Conservation (phyloP, 495 filamentous ascomycete species). For the Podospora tetraspora region DNA sequence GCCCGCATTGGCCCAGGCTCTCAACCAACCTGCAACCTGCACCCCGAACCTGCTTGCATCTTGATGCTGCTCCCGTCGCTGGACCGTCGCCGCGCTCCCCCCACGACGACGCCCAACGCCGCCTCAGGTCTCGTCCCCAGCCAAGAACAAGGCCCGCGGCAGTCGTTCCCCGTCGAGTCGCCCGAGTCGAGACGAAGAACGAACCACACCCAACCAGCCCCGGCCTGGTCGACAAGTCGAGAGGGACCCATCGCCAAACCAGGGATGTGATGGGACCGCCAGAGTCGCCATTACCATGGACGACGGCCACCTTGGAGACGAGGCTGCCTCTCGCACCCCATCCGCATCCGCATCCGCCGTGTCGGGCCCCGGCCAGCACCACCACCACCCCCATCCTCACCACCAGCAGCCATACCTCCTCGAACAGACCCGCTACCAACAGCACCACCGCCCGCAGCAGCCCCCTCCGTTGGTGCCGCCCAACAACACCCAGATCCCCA, state of each 20-base stretch:
- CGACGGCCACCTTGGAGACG: constrained; percentile 30
- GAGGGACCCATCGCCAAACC: background rate
- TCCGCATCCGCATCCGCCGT: constrained; percentile 21
- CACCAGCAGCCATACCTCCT: constrained; percentile 2
- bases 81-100: constrained; percentile 6
- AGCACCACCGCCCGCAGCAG: background rate
- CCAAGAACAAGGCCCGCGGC: background rate
- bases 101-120: constrained; percentile 18
- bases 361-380: constrained; percentile 13
- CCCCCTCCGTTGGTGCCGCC: constrained; percentile 1
- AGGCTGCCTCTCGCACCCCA: constrained; percentile 26
- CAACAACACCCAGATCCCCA: constrained; percentile 14
- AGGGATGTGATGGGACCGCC: constrained; percentile 21
- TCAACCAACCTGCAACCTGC: constrained; percentile 13
- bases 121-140: background rate
- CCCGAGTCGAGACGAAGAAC: no score
- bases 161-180: background rate
- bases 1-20: constrained; percentile 28
- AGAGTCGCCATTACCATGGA: constrained; percentile 29
- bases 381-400: constrained; percentile 5
- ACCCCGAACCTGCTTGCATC: background rate
- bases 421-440: constrained; percentile 4
- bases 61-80: background rate
- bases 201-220: background rate
- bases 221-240: background rate